A percentile compares a stretch with the other conserved stretches of the same genome.
Conservation (phyloP, 371 early-diverging fungal species). For the Mucor ambiguus region DNA sequence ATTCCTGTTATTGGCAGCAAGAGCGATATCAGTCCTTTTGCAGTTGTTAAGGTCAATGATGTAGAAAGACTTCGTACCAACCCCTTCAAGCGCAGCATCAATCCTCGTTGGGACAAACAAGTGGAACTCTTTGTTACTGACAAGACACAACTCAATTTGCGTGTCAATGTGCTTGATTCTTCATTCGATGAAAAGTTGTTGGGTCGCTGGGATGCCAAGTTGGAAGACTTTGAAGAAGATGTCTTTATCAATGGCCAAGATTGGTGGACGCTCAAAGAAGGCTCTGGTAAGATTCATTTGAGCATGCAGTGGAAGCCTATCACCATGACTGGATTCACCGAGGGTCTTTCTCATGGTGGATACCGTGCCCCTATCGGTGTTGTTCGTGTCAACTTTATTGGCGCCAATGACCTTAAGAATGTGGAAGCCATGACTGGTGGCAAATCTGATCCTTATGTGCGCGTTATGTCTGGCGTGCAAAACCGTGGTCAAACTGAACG, state of each 20-base stretch:
- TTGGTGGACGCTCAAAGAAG: constrained; percentile 54
- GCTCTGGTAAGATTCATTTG: constrained; percentile 54
- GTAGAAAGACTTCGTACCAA: constrained; percentile 41
- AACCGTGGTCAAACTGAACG: constrained; percentile 66
- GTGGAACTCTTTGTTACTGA: constrained; percentile 50
- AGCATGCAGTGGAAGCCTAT: constrained; percentile 61
- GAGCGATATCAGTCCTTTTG: constrained; percentile 51
- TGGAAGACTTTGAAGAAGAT: constrained; percentile 36
- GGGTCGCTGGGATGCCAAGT: constrained; percentile 34
- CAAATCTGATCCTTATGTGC: constrained; percentile 87
- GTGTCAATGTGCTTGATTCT: constrained; percentile 34
- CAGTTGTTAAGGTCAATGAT: constrained; percentile 47
- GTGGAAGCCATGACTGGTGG: constrained; percentile 69
- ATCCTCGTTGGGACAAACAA: constrained; percentile 58
- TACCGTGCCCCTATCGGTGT: constrained; percentile 79
- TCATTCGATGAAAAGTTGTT: constrained; percentile 35
- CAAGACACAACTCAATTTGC: constrained; percentile 41
- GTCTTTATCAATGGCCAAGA: constrained; percentile 45
- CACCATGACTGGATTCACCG: constrained; percentile 52
- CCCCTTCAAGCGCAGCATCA: constrained; percentile 53
- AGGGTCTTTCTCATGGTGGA: constrained; percentile 40
- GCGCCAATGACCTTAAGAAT: constrained; percentile 77
- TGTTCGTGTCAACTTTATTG: constrained; percentile 73
- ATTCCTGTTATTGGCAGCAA: constrained; percentile 43
- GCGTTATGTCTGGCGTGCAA: constrained; percentile 66